Evolutionary conservation across 2,329 filamentous ascomycete genomes (phyloP), one percentile per base, ranked within the genome.

Genomic region (Trichoderma brevicompactum): DNA sequence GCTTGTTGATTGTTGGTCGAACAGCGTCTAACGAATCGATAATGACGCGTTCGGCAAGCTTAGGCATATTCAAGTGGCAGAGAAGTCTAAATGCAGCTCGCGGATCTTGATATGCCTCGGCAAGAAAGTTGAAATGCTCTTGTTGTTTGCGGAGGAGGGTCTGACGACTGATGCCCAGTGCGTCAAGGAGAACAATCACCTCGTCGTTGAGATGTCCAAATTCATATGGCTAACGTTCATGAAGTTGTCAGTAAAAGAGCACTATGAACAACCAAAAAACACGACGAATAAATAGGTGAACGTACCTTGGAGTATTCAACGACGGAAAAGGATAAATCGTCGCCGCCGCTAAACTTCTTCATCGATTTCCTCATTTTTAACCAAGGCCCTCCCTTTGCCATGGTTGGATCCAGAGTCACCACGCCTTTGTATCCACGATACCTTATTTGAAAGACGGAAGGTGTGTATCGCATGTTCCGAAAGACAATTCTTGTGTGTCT

Each of bases 401-500:
- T 73, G 2, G 41, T 65, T 5, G 74, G 74, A 58, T 80, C 78
- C 13, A 79, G 50, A 10, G 74, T 80, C 38, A 80, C 72, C 6
- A 80, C 78, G 1, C 78, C 78, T 63, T 80, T 80, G 66, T 81
- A 80, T 2, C 79, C 79, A 2, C 76, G 73, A 68, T 80, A 80
- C 36, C 77, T 70, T 32, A 80, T 79, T 65, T 81, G 77, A 62
- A 76, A 77, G 4, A 79, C 79, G 0, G 77, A 78, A 10, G 78
- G 79, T 6, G 71, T 70, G 65, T 81, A 80, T 34, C 73, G 69
- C 34, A 67, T 66, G 50, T 79, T 74, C 13, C 78, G 72, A 69
- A 75, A 78, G 5, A 72, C 64, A 9, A 80, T 76, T 23, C 74
- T 70, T 7, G 69, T 70, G 50, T 69, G 72, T 48, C 75, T 70